phyloP scores from a whole-genome alignment of 805 yeast genomes.

The Nakazawaea ambrosiae region DNA sequence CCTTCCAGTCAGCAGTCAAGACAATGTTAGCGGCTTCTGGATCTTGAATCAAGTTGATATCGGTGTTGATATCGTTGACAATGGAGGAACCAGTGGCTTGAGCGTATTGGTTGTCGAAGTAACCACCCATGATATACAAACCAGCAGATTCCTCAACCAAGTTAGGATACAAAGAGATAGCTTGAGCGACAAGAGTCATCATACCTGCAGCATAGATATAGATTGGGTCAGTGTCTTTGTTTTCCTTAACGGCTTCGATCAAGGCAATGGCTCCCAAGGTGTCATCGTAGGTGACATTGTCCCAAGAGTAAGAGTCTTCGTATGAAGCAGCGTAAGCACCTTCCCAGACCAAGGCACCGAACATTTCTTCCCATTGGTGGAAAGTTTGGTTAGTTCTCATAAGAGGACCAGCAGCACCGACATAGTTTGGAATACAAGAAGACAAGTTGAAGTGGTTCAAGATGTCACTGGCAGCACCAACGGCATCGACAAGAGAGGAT shows the following conservation, averaged over 20 bases:
- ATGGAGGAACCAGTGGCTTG: slow-evolving; percentile 25
- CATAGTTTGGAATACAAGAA: slow-evolving; percentile 22
- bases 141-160: slow-evolving; percentile 32
- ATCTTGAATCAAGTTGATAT: slow-evolving; percentile 35
- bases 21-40: slow-evolving; percentile 40
- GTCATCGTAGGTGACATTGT: slow-evolving; percentile 23
- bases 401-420: slow-evolving; percentile 32
- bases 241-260: slow-evolving; percentile 30
- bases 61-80: slow-evolving; percentile 32
- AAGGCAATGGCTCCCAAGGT: slow-evolving; percentile 31
- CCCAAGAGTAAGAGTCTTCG: slow-evolving; percentile 25
- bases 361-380: slow-evolving; percentile 29
- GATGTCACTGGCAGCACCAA: slow-evolving; percentile 26
- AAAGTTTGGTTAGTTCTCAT: slow-evolving; percentile 32
- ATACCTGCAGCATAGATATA: slow-evolving; percentile 33
- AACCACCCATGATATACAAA: slow-evolving; percentile 37
- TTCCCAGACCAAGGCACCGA: slow-evolving; percentile 34
- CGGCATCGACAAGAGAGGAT: slow-evolving; percentile 30
- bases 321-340: slow-evolving; percentile 30
- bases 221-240: slow-evolving; percentile 29
- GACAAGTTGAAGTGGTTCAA: slow-evolving; percentile 26
- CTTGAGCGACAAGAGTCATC: slow-evolving; percentile 40
- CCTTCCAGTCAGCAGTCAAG: slow-evolving; percentile 33
- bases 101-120: slow-evolving; percentile 32
- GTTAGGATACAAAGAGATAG: slow-evolving; percentile 31